Conservation (phyloP, 192 early-diverging fungal species). For the Gryganskiella cystojenkinii region DNA sequence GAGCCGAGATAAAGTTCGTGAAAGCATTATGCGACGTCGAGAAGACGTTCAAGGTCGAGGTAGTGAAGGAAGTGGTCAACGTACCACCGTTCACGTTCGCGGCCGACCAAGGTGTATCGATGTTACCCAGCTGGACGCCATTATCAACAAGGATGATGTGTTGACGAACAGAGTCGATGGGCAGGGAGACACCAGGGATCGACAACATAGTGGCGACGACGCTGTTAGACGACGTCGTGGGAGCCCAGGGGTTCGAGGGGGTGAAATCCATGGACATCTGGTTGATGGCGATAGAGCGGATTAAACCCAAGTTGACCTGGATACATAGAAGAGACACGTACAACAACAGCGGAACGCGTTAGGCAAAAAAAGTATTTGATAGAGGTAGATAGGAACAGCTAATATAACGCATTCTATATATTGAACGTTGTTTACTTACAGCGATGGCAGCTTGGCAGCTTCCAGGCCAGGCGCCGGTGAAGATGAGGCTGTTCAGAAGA, state of each 20-base stretch:
- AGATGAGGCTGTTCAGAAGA: conserved; percentile 28
- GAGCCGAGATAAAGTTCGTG: conserved; percentile 18
- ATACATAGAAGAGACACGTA: not conserved
- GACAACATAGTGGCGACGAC: conserved; percentile 52
- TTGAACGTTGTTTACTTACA: no score
- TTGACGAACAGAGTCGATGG: conserved; percentile 30
- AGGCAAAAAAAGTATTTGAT: not conserved
- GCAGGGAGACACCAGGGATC: conserved; percentile 42
- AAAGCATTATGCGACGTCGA: conserved; percentile 22
- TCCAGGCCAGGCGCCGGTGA: conserved; percentile 38
- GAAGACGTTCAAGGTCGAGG: conserved; percentile 38
- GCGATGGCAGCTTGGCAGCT: conserved; percentile 37
- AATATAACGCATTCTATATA: no score
- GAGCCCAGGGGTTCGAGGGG: conserved; percentile 52
- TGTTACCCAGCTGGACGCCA: conserved; percentile 24
- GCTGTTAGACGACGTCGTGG: conserved; percentile 53
- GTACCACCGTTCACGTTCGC: conserved; percentile 20
- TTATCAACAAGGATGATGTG: conserved; percentile 39
- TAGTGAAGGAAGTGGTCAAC: conserved; percentile 25
- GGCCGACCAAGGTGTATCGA: conserved; percentile 26
- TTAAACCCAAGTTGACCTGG: conserved; percentile 49
- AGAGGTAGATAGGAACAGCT: not conserved
- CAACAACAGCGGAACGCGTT: not conserved
- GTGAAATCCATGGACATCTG: conserved; percentile 63
- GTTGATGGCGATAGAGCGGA: conserved; percentile 51